Base-by-base conservation (phyloP, 2,329 filamentous ascomycete genomes). In the Periglandula ipomoeae region DNA sequence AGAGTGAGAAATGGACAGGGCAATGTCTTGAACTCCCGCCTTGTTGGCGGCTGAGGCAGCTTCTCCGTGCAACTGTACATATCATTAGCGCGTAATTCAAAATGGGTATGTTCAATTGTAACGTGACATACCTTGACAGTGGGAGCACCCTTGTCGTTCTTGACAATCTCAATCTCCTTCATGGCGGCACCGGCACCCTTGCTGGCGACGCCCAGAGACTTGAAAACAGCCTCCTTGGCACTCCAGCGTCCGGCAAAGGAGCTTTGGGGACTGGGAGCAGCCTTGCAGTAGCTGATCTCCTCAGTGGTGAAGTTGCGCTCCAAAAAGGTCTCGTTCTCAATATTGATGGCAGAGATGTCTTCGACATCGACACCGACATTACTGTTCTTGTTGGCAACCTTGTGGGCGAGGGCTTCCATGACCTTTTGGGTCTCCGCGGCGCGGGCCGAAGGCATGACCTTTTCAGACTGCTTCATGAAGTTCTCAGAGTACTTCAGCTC, bases 221-320 rank as follows among this genome's bases (percentile, higher is more conserved):
- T 98, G 78, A 98, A 98, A 1, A 98, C 90, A 24, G 93, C 93
- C 71, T 98, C 93, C 74, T 98, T 98, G 32, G 93, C 93, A 60
- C 85, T 91, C 93, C 93, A 98, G 58, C 89, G 83, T 44, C 93
- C 93, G 5, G 91, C 89, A 69, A 96, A 98, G 46, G 89, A 94
- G 56, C 90, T 87, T 63, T 89, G 88, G 1, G 89, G 87, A 62
- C 79, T 84, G 5, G 89, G 72, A 15, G 88, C 84, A 61, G 84
- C 81, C 55, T 77, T 76, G 74, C 94, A 98, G 73, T 98, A 97
- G 26, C 79, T 76, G 59, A 90, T 86, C 71, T 98, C 93, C 44
- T 76, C 72, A 15, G 74, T 68, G 0, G 93, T 97, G 69, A 98
- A 98, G 72, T 98, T 98, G 59, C 93, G 86, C 70, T 93, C 81